A percentile compares a stretch with the other conserved stretches of the same genome.
phyloP scores from a whole-genome alignment of 306 rosid species.

The Rosa rugosa region DNA sequence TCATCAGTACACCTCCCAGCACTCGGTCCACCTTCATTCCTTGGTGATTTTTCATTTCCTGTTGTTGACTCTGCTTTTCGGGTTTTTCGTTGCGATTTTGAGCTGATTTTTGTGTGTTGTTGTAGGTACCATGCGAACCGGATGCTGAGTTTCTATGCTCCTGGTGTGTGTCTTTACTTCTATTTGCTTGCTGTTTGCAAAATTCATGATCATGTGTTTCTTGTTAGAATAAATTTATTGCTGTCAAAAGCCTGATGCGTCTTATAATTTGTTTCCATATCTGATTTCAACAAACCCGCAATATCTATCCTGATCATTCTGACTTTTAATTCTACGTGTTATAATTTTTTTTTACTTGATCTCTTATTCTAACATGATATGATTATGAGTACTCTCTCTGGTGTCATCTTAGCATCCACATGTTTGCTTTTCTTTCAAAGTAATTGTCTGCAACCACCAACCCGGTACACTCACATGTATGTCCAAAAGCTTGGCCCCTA shows the following conservation, averaged over 20 bases:
- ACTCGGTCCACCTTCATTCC: slow-evolving; percentile 58
- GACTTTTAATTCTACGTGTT: background rate
- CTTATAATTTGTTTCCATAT: background rate
- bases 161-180: slow-evolving; percentile 49
- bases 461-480: background rate
- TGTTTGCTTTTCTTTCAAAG: background rate
- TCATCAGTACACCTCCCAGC: slow-evolving; percentile 40
- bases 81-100: background rate
- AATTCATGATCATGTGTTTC: background rate
- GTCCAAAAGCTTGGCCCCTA: background rate
- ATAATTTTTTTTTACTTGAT: background rate
- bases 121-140: slow-evolving; percentile 92
- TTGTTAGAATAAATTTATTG: background rate
- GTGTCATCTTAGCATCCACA: background rate
- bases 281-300: background rate
- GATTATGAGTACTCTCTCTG: background rate
- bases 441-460: background rate
- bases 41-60: slow-evolving; percentile 41
- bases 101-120: slow-evolving; percentile 2
- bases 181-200: background rate
- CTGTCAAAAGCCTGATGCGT: background rate
- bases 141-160: slow-evolving; percentile 98
- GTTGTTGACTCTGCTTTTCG: background rate
- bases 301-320: background rate
- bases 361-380: background rate